phyloP scores from a whole-genome alignment of 805 yeast species.

The Lipomyces spencermartinsiae region DNA sequence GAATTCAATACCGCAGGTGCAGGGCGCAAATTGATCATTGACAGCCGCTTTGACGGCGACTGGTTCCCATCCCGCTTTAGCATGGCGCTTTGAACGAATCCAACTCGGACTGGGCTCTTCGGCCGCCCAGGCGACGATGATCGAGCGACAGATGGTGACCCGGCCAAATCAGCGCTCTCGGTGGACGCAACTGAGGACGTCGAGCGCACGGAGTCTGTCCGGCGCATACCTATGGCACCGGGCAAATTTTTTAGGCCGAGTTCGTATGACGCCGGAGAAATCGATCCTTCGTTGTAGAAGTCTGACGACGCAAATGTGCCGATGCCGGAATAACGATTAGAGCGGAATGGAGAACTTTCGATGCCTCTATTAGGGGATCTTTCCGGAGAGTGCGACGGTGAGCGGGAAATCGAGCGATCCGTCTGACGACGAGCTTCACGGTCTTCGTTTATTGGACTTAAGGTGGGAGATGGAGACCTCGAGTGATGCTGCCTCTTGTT shows the following conservation, averaged over 20 bases:
- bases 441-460: conserved; percentile 8
- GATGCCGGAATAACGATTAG: conserved; percentile 31
- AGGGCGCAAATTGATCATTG: conserved; percentile 31
- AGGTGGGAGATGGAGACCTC: conserved; percentile 12
- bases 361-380: conserved; percentile 8
- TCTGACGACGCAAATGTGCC: conserved; percentile 37
- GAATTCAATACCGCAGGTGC: conserved; percentile 29
- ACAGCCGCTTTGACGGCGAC: conserved; percentile 25
- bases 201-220: conserved; percentile 18
- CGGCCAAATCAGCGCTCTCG: not conserved
- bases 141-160: conserved; percentile 10
- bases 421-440: not conserved
- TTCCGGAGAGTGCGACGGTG: conserved; percentile 31
- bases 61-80: conserved; percentile 20
- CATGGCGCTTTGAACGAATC: conserved; percentile 36
- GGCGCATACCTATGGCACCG: conserved; percentile 12
- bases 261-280: conserved; percentile 32
- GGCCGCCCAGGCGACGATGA: conserved; percentile 28
- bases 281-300: conserved; percentile 20
- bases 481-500: conserved; percentile 4
- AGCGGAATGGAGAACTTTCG: conserved; percentile 27
- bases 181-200: conserved; percentile 15
- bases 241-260: not conserved
- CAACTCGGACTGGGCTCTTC: conserved; percentile 26
- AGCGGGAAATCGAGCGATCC: conserved; percentile 6